Conservation (phyloP, 371 early-diverging fungal genomes). For the Apophysomyces trapeziformis region DNA sequence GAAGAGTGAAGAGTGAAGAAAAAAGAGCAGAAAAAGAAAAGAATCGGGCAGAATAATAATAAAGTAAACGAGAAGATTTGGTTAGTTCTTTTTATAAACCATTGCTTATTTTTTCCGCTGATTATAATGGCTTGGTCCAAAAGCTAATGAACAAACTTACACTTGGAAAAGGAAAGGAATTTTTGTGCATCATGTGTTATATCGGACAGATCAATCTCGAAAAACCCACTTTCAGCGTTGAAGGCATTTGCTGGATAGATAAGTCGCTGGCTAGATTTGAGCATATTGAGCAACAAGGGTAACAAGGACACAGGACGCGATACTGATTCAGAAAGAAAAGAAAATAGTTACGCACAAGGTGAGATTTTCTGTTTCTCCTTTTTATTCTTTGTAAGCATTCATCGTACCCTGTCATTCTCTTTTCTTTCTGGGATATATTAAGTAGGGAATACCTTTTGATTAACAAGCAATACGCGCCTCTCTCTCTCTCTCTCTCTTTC, state of each 20-base stretch:
- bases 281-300: too few species aligned
- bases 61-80: background rate
- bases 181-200: background rate
- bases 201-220: conserved; percentile 1
- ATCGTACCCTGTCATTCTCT: background rate
- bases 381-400: background rate
- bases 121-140: conserved; percentile 1
- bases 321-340: too few species aligned
- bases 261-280: too few species aligned
- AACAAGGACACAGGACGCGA: too few species aligned
- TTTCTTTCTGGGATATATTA: conserved; percentile 2
- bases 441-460: background rate
- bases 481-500: too few species aligned
- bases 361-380: background rate
- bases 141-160: conserved; percentile 4
- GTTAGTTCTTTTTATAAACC: background rate
- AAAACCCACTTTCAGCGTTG: background rate
- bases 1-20: background rate
- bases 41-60: background rate
- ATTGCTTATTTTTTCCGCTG: background rate
- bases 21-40: background rate
- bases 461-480: background rate
- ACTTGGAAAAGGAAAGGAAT: conserved; percentile 3
- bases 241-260: too few species aligned
- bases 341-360: too few species aligned